Conservation (phyloP, 2,329 filamentous ascomycete genomes). For the Botrytis sinoallii region DNA sequence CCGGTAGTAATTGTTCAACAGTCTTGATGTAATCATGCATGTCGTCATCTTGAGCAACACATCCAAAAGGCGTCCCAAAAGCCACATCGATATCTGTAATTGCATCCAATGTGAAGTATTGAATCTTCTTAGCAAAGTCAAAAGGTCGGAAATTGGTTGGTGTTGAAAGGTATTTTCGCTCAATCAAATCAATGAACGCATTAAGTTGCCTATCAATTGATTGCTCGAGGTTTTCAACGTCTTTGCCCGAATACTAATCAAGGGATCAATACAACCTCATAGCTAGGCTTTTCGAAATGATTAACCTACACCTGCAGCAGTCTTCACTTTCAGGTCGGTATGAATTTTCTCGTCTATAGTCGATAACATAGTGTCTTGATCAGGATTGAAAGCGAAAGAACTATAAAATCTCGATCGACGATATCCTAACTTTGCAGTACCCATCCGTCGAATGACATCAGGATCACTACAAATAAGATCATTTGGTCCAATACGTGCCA, state of each 20-base stretch:
- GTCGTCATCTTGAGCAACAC: slow-evolving; percentile 47
- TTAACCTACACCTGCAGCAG: slow-evolving; percentile 46
- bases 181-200: slow-evolving; percentile 22
- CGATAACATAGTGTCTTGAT: slow-evolving; percentile 53
- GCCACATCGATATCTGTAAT: slow-evolving; percentile 55
- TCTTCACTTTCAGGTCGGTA: slow-evolving; percentile 44
- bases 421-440: slow-evolving; percentile 29
- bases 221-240: slow-evolving; percentile 48
- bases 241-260: slow-evolving; percentile 49
- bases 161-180: slow-evolving; percentile 39
- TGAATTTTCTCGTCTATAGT: slow-evolving; percentile 42
- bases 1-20: slow-evolving; percentile 43
- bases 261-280: neutral
- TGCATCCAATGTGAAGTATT: slow-evolving; percentile 54
- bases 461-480: slow-evolving; percentile 25
- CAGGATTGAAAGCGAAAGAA: slow-evolving; percentile 50
- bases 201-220: slow-evolving; percentile 44
- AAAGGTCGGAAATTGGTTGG: slow-evolving; percentile 40
- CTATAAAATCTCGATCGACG: slow-evolving; percentile 37
- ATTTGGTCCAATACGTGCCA: slow-evolving; percentile 28
- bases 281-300: neutral
- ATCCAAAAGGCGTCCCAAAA: slow-evolving; percentile 50
- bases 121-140: slow-evolving; percentile 51
- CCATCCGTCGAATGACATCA: slow-evolving; percentile 28
- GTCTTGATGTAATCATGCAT: slow-evolving; percentile 48